A percentile compares a stretch with the other conserved stretches of the same genome.
phyloP scores from a whole-genome alignment of 2,329 filamentous ascomycete genomes.

The Chaetomiaceae sp. region DNA sequence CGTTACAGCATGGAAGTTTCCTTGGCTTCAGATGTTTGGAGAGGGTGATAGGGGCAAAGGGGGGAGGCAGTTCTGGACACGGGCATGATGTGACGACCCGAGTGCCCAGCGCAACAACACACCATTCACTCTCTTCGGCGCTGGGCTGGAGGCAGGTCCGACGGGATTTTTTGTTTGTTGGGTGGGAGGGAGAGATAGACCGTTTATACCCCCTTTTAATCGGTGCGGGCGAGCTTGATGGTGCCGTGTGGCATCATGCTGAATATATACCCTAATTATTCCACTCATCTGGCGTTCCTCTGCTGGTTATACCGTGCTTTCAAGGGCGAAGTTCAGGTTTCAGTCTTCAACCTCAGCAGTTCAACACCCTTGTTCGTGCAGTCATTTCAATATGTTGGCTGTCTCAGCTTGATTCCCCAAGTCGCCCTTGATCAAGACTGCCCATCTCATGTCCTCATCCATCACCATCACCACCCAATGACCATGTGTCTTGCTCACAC shows the following conservation, averaged over 20 bases:
- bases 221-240: constrained; percentile 7
- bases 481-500: too few relatives aligned
- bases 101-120: background rate
- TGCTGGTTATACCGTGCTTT: too few relatives aligned
- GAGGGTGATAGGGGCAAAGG: background rate
- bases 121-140: constrained; percentile 5
- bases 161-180: background rate
- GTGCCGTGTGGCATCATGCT: background rate
- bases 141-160: constrained; percentile 7
- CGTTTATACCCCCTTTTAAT: constrained; percentile 15
- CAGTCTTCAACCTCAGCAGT: too few relatives aligned
- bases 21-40: background rate
- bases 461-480: background rate
- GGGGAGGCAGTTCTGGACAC: background rate
- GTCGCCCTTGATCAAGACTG: too few relatives aligned
- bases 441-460: too few relatives aligned
- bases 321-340: too few relatives aligned
- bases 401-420: too few relatives aligned
- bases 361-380: too few relatives aligned
- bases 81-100: constrained; percentile 9
- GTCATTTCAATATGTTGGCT: too few relatives aligned
- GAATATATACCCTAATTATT: constrained; percentile 15
- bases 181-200: constrained; percentile 3
- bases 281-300: too few relatives aligned
- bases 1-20: background rate